Base-by-base conservation (phyloP, 495 filamentous ascomycete genomes). In the Sporormia fimetaria region DNA sequence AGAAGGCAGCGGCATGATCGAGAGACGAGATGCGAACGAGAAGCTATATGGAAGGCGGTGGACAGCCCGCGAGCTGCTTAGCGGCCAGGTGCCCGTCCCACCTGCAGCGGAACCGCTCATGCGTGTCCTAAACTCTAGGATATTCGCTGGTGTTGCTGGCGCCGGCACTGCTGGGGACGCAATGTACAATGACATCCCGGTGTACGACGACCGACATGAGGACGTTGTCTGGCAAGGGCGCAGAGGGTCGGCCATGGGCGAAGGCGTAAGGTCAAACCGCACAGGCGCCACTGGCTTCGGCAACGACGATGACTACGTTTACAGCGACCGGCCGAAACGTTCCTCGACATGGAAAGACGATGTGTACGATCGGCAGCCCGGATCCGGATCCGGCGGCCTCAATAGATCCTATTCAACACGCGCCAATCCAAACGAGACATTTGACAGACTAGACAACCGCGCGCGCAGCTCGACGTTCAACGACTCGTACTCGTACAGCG, bases 121-220 rank as follows among this genome's bases (percentile, higher is more conserved):
- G 70, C 74, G 67, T 33, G 73, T 98, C 10, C 66, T 98, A 43
- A 87, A 81, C 55, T 84, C 86, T 4, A 72, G 86, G 18, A 71
- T 80, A 34, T 98, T 98, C 62, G 70, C 73, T 21, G 85, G 86
- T 20, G 65, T 74, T 35, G 67, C 67, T 17, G 55, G 59, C 11
- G 55, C 62, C 1, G 52, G 54, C 1, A 59, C 64, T 21, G 68
- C 70, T 12, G 77, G 82, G 47, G 57, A 65, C 20, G 15, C 17
- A 18, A 92, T 90, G 77, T 98, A 95, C 67, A 96, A 96, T 59
- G 88, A 95, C 54, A 78, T 83, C 12, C 90, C 90, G 1, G 73
- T 94, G 3, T 98, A 96, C 53, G 87, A 92, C 47, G 81, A 88
- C 33, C 67, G 68, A 31, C 83, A 85, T 54, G 90, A 98, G 47